Evolutionary conservation across 306 rosid species (phyloP).

Genomic region (Vachellia pachyceras): DNA sequence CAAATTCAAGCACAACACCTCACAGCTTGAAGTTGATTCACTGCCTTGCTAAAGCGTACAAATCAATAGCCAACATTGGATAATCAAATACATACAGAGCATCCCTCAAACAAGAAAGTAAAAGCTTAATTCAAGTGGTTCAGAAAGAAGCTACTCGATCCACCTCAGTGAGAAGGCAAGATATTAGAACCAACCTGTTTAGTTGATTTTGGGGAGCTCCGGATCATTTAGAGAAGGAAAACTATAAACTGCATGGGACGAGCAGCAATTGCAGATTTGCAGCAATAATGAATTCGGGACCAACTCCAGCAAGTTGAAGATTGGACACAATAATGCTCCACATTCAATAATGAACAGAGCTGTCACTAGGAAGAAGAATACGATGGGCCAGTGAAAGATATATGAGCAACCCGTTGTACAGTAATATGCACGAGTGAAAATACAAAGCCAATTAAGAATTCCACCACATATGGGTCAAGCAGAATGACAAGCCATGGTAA

Average conservation of each 20-base stretch:
- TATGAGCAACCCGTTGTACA: constrained; percentile 29
- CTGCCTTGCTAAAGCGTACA: constrained; percentile 25
- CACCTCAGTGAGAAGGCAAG: neutral
- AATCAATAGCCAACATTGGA: constrained; percentile 29
- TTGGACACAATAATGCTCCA: constrained; percentile 34
- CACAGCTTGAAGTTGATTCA: constrained; percentile 32
- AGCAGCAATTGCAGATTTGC: constrained; percentile 37
- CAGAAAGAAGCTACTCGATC: neutral
- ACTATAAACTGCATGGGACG: constrained; percentile 21
- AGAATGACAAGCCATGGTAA: neutral
- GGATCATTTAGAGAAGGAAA: constrained; percentile 28
- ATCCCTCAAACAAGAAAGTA: neutral
- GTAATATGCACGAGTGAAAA: constrained; percentile 8
- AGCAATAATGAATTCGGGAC: constrained; percentile 24
- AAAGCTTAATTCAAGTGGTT: neutral
- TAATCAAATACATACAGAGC: constrained; percentile 24
- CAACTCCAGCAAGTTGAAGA: constrained; percentile 36
- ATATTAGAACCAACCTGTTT: constrained; percentile 13
- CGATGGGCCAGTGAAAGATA: constrained; percentile 26
- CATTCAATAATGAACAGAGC: constrained; percentile 21
- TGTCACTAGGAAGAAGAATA: constrained; percentile 38
- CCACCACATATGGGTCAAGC: constrained; percentile 10
- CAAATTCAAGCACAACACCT: constrained; percentile 27
- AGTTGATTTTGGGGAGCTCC: constrained; percentile 34
- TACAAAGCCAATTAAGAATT: constrained; percentile 23